A percentile compares a stretch with the other conserved stretches of the same genome.
These are phyloP conservation scores for Fomitopsis palustris DNA, from an alignment of 1,284 basidiomycete genomes.

Conservation along the genomic window DNA sequence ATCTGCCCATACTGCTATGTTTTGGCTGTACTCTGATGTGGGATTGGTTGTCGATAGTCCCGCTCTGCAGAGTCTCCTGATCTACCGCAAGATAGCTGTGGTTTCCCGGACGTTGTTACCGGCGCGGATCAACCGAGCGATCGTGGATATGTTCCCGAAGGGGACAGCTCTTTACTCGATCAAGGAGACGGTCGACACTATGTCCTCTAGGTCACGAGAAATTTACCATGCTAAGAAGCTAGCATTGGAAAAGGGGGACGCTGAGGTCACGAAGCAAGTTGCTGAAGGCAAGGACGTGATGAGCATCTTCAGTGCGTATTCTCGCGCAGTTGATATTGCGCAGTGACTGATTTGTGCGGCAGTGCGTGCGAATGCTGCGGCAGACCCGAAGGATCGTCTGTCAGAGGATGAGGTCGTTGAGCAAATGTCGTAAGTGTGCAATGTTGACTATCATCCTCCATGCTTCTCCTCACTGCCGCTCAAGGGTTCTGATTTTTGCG, in stretches of 20 bases:
- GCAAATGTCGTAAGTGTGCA: constrained; percentile 28
- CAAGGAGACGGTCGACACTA: constrained; percentile 13
- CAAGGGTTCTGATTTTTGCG: constrained; percentile 19
- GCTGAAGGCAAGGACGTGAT: constrained; percentile 28
- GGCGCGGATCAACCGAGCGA: constrained; percentile 2
- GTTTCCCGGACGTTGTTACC: constrained; percentile 6
- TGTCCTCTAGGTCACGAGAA: constrained; percentile 10
- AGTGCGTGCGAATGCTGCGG: constrained; percentile 26
- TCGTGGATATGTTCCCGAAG: constrained; percentile 13
- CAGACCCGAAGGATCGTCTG: constrained; percentile 19
- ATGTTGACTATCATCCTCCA: no score
- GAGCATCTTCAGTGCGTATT: constrained; percentile 24
- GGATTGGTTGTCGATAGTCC: no score
- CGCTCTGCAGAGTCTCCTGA: constrained; percentile 4
- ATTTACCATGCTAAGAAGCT: constrained; percentile 20
- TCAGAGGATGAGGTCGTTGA: constrained; percentile 27
- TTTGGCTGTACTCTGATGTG: no score
- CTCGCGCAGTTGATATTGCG: no score
- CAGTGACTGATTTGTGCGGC: background rate
- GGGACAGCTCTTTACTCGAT: constrained; percentile 10
- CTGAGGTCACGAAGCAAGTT: constrained; percentile 20
- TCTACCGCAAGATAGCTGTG: constrained; percentile 9
- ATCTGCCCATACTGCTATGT: no score
- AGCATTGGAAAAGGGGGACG: constrained; percentile 22
- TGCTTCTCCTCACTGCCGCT: background rate